A percentile compares a stretch with the other conserved stretches of the same genome.
These are phyloP conservation scores for Rhynchosporium agropyri DNA, from an alignment of 2,329 filamentous ascomycete species.

Conservation along the genomic window DNA sequence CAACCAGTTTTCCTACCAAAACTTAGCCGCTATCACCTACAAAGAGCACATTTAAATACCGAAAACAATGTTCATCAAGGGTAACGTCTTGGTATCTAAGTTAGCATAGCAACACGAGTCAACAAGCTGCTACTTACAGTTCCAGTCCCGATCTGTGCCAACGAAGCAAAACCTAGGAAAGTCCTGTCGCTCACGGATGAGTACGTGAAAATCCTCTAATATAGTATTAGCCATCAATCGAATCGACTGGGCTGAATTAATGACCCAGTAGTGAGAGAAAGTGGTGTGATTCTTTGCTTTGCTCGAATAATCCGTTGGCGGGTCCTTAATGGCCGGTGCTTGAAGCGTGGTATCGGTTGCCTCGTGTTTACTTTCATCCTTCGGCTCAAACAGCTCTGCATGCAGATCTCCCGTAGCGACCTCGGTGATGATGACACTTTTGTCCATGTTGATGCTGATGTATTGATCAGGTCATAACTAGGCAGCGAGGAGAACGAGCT, in stretches of 20 bases:
- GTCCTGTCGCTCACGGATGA: constrained; percentile 34
- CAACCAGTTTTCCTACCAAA: constrained; percentile 42
- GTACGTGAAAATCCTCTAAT: constrained; percentile 38
- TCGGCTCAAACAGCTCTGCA: constrained; percentile 6
- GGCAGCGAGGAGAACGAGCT: not conserved
- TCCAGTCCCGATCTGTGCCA: constrained; percentile 36
- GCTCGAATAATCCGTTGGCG: constrained; percentile 34
- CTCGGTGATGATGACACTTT: constrained; percentile 5
- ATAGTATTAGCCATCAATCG: not conserved
- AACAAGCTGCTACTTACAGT: constrained; percentile 27
- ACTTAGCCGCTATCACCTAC: not conserved
- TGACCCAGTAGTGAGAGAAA: constrained; percentile 35
- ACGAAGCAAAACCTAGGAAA: constrained; percentile 29
- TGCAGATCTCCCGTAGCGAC: not conserved
- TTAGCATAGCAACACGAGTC: constrained; percentile 16
- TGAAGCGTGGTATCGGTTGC: not conserved
- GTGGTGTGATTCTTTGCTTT: constrained; percentile 34
- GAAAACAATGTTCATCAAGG: constrained; percentile 62
- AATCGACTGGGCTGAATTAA: not conserved
- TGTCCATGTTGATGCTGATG: constrained; percentile 20
- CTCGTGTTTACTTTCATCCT: constrained; percentile 8
- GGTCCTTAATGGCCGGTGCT: constrained; percentile 13
- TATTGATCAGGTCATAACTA: not conserved
- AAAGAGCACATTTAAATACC: constrained; percentile 43
- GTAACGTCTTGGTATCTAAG: constrained; percentile 49